Evolutionary conservation across 1,284 basidiomycete species (phyloP).

Genomic region (Ceratobasidium sp.): DNA sequence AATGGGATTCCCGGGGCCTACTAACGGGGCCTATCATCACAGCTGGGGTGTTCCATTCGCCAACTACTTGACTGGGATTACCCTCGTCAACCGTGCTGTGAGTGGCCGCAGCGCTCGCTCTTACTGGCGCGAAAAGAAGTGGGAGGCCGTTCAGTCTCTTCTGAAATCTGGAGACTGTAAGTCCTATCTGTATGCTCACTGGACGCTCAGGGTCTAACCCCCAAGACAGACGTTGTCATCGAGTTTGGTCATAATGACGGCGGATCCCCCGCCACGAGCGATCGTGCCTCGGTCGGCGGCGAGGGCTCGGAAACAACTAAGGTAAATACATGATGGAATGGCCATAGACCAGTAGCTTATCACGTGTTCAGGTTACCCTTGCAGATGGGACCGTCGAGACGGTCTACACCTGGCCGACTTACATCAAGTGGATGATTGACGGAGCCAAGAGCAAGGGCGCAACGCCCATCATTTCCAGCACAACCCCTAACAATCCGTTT

Average conservation of each 20-base stretch:
- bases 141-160: constrained; percentile 30
- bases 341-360: not conserved
- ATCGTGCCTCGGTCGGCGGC: constrained; percentile 14
- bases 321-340: not conserved
- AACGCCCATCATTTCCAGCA: constrained; percentile 56
- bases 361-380: not conserved
- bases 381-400: constrained; percentile 25
- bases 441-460: constrained; percentile 53
- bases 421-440: constrained; percentile 40
- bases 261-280: constrained; percentile 24
- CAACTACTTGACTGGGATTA: constrained; percentile 53
- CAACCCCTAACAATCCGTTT: constrained; percentile 59
- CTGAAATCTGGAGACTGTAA: constrained; percentile 39
- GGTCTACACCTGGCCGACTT: constrained; percentile 33
- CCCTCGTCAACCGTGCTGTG: constrained; percentile 56
- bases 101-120: constrained; percentile 57
- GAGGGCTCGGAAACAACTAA: constrained; percentile 13
- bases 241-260: constrained; percentile 40
- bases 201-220: not conserved
- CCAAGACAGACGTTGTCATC: constrained; percentile 16
- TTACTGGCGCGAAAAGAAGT: constrained; percentile 54
- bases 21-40: not conserved
- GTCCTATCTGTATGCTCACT: not conserved
- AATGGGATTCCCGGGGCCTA: not conserved
- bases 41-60: constrained; percentile 57